A percentile compares a stretch with the other conserved stretches of the same genome.
Evolutionary conservation across 1,139 yeast species (phyloP).

Genomic region (Meyerozyma athensensis): DNA sequence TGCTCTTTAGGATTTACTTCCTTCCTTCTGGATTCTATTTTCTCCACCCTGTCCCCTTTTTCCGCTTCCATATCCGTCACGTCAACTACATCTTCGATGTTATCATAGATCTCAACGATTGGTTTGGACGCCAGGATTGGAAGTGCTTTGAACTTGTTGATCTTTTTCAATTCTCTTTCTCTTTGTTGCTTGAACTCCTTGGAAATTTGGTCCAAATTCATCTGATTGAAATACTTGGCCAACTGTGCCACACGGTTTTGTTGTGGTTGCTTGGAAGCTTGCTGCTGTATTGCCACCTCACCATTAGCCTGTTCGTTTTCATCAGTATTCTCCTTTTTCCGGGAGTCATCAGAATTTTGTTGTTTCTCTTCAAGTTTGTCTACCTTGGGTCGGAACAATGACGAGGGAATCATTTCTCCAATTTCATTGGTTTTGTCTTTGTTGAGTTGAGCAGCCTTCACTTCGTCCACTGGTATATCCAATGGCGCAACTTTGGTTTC

Average conservation of each 20-base stretch:
- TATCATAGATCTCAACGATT: constrained; percentile 85
- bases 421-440: constrained; percentile 11
- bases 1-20: constrained; percentile 1
- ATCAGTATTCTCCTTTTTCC: constrained; percentile 6
- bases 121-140: constrained; percentile 80
- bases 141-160: constrained; percentile 65
- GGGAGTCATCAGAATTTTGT: constrained; percentile 8
- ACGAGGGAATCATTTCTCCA: constrained; percentile 21
- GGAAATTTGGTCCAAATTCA: constrained; percentile 78
- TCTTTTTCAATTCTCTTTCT: constrained; percentile 64
- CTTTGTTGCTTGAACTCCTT: constrained; percentile 85
- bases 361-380: constrained; percentile 28
- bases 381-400: constrained; percentile 18
- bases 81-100: constrained; percentile 82
- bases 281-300: constrained; percentile 2
- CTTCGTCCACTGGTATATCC: neutral
- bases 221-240: constrained; percentile 66
- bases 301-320: constrained; percentile 6
- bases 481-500: neutral
- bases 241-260: constrained; percentile 51
- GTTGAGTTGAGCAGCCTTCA: neutral
- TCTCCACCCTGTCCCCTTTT: constrained; percentile 8
- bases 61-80: constrained; percentile 22
- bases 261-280: neutral
- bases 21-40: constrained; percentile 3